Evolutionary conservation across 495 filamentous ascomycete species (phyloP).

Genomic region (Lasiosphaeria hispida): DNA sequence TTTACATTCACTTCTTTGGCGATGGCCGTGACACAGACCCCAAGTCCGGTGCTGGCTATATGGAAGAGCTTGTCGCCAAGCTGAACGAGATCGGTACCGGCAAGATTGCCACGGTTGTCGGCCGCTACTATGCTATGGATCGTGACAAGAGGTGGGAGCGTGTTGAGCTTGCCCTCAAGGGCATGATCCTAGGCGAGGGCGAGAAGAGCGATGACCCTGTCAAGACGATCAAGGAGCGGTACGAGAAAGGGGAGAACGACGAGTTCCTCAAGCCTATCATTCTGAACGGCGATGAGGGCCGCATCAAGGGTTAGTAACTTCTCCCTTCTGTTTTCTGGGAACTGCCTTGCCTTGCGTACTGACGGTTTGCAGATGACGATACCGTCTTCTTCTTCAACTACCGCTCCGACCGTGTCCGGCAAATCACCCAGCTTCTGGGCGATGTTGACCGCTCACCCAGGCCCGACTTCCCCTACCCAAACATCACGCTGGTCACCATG

Average conservation of each 20-base stretch:
- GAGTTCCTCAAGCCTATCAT: constrained; percentile 99
- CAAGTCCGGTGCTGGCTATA: constrained; percentile 80
- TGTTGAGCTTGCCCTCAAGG: constrained; percentile 84
- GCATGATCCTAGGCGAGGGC: constrained; percentile 79
- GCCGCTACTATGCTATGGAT: constrained; percentile 98
- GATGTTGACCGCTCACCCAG: constrained; percentile 84
- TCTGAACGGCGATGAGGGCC: constrained; percentile 75
- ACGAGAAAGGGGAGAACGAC: constrained; percentile 83
- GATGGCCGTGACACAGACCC: constrained; percentile 98
- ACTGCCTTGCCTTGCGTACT: neutral
- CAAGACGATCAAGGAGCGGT: constrained; percentile 80
- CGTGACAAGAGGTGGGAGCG: constrained; percentile 99
- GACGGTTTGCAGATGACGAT: constrained; percentile 65
- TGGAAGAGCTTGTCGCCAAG: constrained; percentile 76
- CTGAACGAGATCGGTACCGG: constrained; percentile 82
- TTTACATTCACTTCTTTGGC: constrained; percentile 98
- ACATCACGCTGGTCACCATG: constrained; percentile 93
- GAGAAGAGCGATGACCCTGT: constrained; percentile 81
- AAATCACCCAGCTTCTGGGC: constrained; percentile 92
- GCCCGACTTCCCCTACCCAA: constrained; percentile 92
- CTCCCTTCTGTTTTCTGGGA: neutral
- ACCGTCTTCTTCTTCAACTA: constrained; percentile 99
- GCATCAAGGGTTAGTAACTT: constrained; percentile 67
- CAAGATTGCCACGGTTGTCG: constrained; percentile 88
- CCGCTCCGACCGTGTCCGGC: constrained; percentile 95